Base-by-base conservation (phyloP, 495 filamentous ascomycete species). In the Neurospora sp. region DNA sequence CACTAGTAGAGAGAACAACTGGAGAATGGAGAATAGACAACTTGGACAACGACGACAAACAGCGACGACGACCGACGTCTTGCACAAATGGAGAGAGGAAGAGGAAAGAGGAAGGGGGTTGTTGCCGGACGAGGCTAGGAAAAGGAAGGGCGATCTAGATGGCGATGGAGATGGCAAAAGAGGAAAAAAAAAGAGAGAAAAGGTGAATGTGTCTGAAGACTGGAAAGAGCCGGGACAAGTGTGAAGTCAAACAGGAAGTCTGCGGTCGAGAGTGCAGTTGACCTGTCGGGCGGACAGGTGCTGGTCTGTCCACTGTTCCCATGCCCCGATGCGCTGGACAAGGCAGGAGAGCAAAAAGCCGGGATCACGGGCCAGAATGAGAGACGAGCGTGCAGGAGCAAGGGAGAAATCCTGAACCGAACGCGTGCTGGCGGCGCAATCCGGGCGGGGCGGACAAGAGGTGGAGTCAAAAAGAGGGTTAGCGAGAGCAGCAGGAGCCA, bases 121-220 rank as follows among this genome's bases (percentile, higher is more conserved):
- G 22, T 61, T 61, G 53, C 53, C 53, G 27, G 27, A 61, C 22
- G 53, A 61, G 53, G 53, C 53, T 18, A 78, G 74, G 74, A 83
- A 82, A 81, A 83, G 80, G 81, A 83, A 82, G 79, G 80, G 80
- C 78, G 77, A 81, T 79, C 75, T 80, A 35, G 78, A 75, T 79
- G 77, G 77, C 74, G 79, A 73, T 72, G 77, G 77, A 73, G 79
- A 73, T 72, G 76, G 74, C 76, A 73, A 73, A 77, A 76, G 74
- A 61, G 76, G 80, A 76, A 79, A 78, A 76, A 79, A 78, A 77
- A 74, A 79, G 75, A 75, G 74, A 76, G 74, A 69, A 71, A 76
- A 73, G 73, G 78, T 74, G 74, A 74, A 77, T 31, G 69, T 77
- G 83, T 72, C 71, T 46, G 69, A 46, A 74, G 73, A 73, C 65